These are phyloP conservation scores for Mercurialis annua DNA, from an alignment of 345 rosid genomes.

Conservation along the genomic window DNA sequence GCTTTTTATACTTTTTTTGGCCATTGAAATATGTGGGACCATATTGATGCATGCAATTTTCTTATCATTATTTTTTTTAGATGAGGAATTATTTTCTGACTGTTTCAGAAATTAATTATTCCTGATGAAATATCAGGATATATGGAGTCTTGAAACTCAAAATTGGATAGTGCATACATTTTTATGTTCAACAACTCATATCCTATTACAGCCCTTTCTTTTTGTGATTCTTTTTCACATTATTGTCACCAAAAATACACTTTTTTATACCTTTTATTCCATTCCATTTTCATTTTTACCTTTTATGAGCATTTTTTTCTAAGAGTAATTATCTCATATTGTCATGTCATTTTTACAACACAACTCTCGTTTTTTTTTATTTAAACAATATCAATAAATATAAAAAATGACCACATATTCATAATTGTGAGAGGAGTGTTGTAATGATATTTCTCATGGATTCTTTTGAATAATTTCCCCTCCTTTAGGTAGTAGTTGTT, in stretches of 20 bases:
- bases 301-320: no score
- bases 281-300: no score
- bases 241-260: background rate
- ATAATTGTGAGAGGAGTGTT: no score
- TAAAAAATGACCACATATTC: no score
- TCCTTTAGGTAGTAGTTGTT: no score
- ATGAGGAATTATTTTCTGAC: conserved; percentile 3
- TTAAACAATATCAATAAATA: no score
- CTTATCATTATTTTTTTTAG: conserved; percentile 12
- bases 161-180: conserved; percentile 15
- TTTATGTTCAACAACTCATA: background rate
- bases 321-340: no score
- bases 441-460: no score
- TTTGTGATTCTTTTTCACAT: background rate
- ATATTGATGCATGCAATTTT: conserved; percentile 4
- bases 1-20: conserved; percentile 34
- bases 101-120: conserved; percentile 18
- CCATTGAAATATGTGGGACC: conserved; percentile 20
- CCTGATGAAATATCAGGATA: background rate
- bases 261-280: background rate
- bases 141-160: background rate
- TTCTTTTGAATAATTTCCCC: no score
- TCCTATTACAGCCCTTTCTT: conserved; percentile 7
- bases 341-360: no score
- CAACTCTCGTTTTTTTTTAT: no score